Conservation (phyloP, 1,139 yeast species). For the Yamadazyma friedrichii region DNA sequence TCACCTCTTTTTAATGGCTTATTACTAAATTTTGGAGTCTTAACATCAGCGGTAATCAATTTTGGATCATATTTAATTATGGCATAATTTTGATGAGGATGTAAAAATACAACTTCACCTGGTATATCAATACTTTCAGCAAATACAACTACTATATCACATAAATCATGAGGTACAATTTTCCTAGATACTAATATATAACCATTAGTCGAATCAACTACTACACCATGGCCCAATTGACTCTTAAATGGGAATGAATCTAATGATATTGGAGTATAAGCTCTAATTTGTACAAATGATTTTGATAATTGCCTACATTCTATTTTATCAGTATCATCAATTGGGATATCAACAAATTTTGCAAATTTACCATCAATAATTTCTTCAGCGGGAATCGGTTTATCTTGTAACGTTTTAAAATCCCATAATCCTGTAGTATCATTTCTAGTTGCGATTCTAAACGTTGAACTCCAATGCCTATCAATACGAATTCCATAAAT, state of each 20-base stretch:
- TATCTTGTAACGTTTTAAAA: constrained; percentile 62
- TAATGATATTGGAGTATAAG: constrained; percentile 63
- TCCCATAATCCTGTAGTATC: constrained; percentile 90
- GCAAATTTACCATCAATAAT: constrained; percentile 54
- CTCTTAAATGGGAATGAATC: constrained; percentile 71
- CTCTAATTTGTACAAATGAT: constrained; percentile 66
- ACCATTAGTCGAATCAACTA: constrained; percentile 78
- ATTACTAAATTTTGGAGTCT: constrained; percentile 61
- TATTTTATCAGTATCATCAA: constrained; percentile 43
- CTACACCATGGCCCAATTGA: constrained; percentile 71
- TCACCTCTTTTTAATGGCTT: constrained; percentile 73
- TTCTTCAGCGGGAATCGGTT: constrained; percentile 53
- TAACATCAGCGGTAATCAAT: constrained; percentile 42
- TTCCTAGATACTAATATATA: constrained; percentile 77
- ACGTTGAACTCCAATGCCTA: constrained; percentile 80
- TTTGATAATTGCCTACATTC: constrained; percentile 53
- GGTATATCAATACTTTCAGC: constrained; percentile 86
- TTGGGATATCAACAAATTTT: constrained; percentile 67
- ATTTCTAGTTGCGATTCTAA: constrained; percentile 73
- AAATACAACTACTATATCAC: constrained; percentile 74
- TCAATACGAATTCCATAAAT: constrained; percentile 68
- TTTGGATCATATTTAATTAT: constrained; percentile 80
- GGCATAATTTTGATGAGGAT: constrained; percentile 86
- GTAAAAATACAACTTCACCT: constrained; percentile 77
- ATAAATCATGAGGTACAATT: constrained; percentile 80